These are phyloP conservation scores for Fraxinus pennsylvanica DNA, from an alignment of 257 asterid species.

Conservation along the genomic window DNA sequence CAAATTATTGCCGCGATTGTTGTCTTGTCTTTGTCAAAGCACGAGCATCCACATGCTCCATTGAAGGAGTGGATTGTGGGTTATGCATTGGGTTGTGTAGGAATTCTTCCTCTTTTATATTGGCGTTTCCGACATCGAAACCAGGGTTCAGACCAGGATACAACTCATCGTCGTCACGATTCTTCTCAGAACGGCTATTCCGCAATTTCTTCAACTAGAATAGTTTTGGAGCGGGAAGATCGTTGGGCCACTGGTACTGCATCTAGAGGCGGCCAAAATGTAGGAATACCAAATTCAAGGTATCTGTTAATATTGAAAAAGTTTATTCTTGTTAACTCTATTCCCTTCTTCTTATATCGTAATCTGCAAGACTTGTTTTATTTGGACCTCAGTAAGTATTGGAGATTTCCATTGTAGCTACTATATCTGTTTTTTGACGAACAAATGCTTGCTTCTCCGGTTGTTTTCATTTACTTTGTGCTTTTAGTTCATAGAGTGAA, in stretches of 20 bases:
- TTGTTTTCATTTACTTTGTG: background rate
- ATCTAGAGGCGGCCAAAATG: slow-evolving; percentile 51
- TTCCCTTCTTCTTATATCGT: slow-evolving; percentile 1
- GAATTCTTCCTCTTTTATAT: slow-evolving; percentile 78
- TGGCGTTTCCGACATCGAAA: slow-evolving; percentile 81
- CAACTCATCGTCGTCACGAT: slow-evolving; percentile 53
- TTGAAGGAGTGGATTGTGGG: slow-evolving; percentile 75
- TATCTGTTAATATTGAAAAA: slow-evolving; percentile 24
- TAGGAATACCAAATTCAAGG: slow-evolving; percentile 59
- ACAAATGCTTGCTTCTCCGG: background rate
- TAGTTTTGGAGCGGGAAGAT: slow-evolving; percentile 55
- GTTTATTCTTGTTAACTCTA: slow-evolving; percentile 8
- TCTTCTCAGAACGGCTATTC: slow-evolving; percentile 52
- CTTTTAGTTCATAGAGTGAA: background rate
- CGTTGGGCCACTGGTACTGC: slow-evolving; percentile 43
- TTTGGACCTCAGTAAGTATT: slow-evolving; percentile 2
- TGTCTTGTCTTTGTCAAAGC: slow-evolving; percentile 67
- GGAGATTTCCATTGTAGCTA: background rate
- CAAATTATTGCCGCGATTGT: slow-evolving; percentile 81
- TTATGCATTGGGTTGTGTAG: slow-evolving; percentile 90
- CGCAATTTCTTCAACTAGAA: slow-evolving; percentile 48
- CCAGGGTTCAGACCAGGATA: slow-evolving; percentile 69
- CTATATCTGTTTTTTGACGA: slow-evolving; percentile 2
- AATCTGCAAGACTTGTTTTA: background rate
- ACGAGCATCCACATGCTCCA: slow-evolving; percentile 86